Conservation (phyloP, 2,329 filamentous ascomycete species). For the Neoascochyta sp. region DNA sequence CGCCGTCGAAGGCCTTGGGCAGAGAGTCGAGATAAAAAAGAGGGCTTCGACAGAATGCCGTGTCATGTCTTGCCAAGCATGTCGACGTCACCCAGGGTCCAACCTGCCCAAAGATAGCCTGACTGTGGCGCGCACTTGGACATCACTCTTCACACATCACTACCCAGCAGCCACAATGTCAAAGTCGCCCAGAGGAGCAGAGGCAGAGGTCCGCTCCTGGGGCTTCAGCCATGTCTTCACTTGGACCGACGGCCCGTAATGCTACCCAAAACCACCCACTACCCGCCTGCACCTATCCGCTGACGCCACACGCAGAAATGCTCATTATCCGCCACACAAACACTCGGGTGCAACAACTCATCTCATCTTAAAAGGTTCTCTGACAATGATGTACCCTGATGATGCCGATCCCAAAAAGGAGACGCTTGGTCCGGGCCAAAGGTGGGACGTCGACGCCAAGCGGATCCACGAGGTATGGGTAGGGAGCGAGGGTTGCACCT, state of each 20-base stretch:
- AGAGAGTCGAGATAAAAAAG: too few relatives aligned
- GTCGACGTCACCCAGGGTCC: conserved; percentile 10
- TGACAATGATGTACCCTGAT: conserved; percentile 65
- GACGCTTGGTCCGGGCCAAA: conserved; percentile 57
- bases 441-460: conserved; percentile 64
- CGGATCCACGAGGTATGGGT: conserved; percentile 68
- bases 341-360: conserved; percentile 66
- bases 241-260: conserved; percentile 67
- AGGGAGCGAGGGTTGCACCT: conserved; percentile 62
- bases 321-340: conserved; percentile 65
- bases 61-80: neutral
- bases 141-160: neutral
- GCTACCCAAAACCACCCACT: conserved; percentile 17
- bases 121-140: neutral
- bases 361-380: conserved; percentile 60
- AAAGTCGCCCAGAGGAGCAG: conserved; percentile 49
- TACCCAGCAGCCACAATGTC: conserved; percentile 30
- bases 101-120: too few relatives aligned
- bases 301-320: conserved; percentile 49
- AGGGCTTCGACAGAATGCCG: conserved; percentile 3
- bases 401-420: conserved; percentile 55
- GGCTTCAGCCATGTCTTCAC: conserved; percentile 68
- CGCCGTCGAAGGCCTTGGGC: too few relatives aligned
- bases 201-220: conserved; percentile 64
- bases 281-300: conserved; percentile 1